Evolutionary conservation across 192 early-diverging fungal species (phyloP), one percentile per base, ranked within the genome.

Genomic region (Neocallimastix lanati): DNA sequence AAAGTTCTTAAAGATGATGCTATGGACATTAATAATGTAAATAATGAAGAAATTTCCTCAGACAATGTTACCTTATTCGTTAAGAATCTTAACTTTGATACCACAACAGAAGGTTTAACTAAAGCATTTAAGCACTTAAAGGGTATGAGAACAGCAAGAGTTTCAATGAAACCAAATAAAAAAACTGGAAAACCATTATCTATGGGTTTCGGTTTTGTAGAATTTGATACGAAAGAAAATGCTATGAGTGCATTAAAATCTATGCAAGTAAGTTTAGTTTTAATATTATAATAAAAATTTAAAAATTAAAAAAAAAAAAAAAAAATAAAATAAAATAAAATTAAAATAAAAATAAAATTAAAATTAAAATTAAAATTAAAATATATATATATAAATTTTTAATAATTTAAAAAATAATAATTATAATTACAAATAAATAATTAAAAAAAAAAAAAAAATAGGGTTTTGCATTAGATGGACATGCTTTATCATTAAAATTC

Each of bases 191-290:
- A 86, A 76, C 89, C 88, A n/a, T 83, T 94, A 80, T 94, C 93
- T 50, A 96, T 96, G 95, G 97, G 97, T 38, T 99, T 97, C 86
- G 97, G 97, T 77, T 99, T 99, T 85, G 88, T 95, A 77, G 96
- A 99, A 87, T 99, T 96, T 87, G 86, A 86, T 76, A 87, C 80
- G 38, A 91, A 93, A 80, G 91, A 95, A 58, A 90, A 92, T 79
- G 97, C 97, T 25, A 84, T 90, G 77, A 87, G 91, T 80, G 95
- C 94, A 11, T 86, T 99, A 80, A 93, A 94, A 82, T 86, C 93
- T 7, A 93, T 94, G 93, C 94, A 97, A 82, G 91, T 91, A 78
- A 29, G 76, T 78, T 16, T 13, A 13, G 1, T 37, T 37, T 35
- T 7, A 35, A 7, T 7, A 7, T 3, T 7, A 14, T 38, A 38